Conservation (phyloP, 345 rosid genomes). For the Excoecaria agallocha region DNA sequence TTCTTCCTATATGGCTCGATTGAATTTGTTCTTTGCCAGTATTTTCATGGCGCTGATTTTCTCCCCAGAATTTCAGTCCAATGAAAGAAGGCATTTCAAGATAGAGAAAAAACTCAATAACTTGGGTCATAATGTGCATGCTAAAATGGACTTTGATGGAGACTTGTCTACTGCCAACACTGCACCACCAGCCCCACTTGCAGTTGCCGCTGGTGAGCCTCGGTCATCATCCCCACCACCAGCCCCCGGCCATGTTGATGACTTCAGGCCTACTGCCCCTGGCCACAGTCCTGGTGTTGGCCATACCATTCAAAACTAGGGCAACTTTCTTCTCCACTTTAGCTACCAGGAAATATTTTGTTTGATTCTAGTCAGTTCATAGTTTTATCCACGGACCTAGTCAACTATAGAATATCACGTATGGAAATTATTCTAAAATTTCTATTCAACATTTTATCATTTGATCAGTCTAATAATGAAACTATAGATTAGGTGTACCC, state of each 20-base stretch:
- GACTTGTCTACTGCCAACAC: neutral
- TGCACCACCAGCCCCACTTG: slow-evolving; percentile 7
- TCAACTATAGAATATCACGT: no score
- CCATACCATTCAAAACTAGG: slow-evolving; percentile 40
- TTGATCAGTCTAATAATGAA: no score
- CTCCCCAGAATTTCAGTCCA: slow-evolving; percentile 27
- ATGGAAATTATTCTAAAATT: no score
- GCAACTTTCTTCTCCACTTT: neutral
- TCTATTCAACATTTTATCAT: no score
- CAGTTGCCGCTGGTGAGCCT: slow-evolving; percentile 3
- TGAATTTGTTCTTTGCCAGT: slow-evolving; percentile 27
- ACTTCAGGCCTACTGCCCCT: slow-evolving; percentile 62
- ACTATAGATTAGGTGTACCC: no score
- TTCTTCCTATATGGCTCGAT: slow-evolving; percentile 36
- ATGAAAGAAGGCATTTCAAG: slow-evolving; percentile 42
- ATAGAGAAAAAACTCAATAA: neutral
- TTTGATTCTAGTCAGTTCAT: neutral
- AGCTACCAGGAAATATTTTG: neutral
- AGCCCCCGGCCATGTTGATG: slow-evolving; percentile 29
- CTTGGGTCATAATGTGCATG: slow-evolving; percentile 1
- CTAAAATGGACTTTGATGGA: neutral
- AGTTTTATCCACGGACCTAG: no score
- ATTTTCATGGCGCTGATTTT: slow-evolving; percentile 33
- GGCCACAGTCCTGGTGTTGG: slow-evolving; percentile 71
- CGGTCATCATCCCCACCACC: slow-evolving; percentile 20